These are phyloP conservation scores for Puccinia novopanici DNA, from an alignment of 1,284 basidiomycete genomes.

Conservation along the genomic window DNA sequence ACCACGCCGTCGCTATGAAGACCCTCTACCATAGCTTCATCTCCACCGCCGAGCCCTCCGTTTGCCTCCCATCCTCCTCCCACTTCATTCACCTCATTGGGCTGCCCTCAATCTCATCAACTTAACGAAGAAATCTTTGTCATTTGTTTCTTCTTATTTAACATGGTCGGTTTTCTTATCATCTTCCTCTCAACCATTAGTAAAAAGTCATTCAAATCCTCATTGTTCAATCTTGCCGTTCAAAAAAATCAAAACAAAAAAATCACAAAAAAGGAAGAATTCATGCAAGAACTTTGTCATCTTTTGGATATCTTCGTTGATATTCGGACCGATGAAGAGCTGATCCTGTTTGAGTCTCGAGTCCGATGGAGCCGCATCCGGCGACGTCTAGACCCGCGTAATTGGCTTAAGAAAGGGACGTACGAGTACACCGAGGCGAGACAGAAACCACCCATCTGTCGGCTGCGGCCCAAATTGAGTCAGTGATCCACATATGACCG, in stretches of 20 bases:
- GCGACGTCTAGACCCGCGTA: constrained; percentile 15
- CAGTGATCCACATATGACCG: background rate
- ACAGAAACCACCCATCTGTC: constrained; percentile 19
- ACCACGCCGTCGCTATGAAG: constrained; percentile 34
- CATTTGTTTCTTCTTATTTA: constrained; percentile 50
- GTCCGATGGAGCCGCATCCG: constrained; percentile 4
- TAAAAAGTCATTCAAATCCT: background rate
- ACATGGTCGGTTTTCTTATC: constrained; percentile 31
- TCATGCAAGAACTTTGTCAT: constrained; percentile 75
- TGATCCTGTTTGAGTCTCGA: constrained; percentile 32
- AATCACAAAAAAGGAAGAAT: constrained; percentile 70
- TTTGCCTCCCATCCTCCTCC: background rate
- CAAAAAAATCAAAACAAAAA: no score
- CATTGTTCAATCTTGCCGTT: no score
- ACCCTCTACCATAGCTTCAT: constrained; percentile 37
- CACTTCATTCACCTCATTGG: background rate
- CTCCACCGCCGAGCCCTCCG: constrained; percentile 3
- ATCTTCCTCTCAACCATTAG: background rate
- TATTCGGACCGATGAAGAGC: constrained; percentile 54
- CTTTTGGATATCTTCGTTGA: constrained; percentile 69
- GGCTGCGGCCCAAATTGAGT: constrained; percentile 41
- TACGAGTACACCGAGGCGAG: background rate
- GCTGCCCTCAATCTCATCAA: background rate
- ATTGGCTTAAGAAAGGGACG: constrained; percentile 23
- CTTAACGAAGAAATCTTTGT: constrained; percentile 46